These are phyloP conservation scores for Parasitella parasitica DNA, from an alignment of 371 early-diverging fungal genomes.

Conservation along the genomic window DNA sequence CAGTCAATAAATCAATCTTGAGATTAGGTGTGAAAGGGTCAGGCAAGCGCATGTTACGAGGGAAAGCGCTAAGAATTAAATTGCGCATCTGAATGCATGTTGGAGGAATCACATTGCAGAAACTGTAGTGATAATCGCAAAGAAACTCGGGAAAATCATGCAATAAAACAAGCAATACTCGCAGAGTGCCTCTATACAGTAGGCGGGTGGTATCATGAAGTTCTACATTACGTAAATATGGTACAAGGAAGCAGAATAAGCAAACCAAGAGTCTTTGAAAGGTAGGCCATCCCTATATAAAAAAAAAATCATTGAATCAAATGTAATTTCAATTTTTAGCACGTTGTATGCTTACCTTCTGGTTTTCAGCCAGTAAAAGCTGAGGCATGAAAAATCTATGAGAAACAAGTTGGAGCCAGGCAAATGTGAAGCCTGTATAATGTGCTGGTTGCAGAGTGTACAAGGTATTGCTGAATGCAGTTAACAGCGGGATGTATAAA, in stretches of 20 bases:
- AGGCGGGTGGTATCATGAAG: slow-evolving; percentile 74
- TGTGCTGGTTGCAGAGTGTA: slow-evolving; percentile 83
- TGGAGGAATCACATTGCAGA: slow-evolving; percentile 92
- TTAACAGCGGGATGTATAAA: slow-evolving; percentile 69
- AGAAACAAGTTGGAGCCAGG: slow-evolving; percentile 93
- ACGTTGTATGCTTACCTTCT: slow-evolving; percentile 39
- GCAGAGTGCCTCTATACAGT: slow-evolving; percentile 87
- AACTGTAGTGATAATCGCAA: slow-evolving; percentile 87
- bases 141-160: slow-evolving; percentile 98
- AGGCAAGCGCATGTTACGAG: slow-evolving; percentile 91
- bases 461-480: slow-evolving; percentile 78
- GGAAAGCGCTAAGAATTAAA: slow-evolving; percentile 92
- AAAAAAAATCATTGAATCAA: neutral
- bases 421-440: slow-evolving; percentile 92
- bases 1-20: slow-evolving; percentile 88
- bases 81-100: slow-evolving; percentile 94
- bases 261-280: slow-evolving; percentile 82
- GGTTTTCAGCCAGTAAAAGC: slow-evolving; percentile 71
- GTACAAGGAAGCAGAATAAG: slow-evolving; percentile 83
- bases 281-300: slow-evolving; percentile 76
- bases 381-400: slow-evolving; percentile 93
- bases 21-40: slow-evolving; percentile 96
- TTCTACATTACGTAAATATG: slow-evolving; percentile 74
- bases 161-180: slow-evolving; percentile 87
- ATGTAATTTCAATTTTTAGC: neutral